phyloP scores from a whole-genome alignment of 2,329 filamentous ascomycete species.

The Fusarium humuli region DNA sequence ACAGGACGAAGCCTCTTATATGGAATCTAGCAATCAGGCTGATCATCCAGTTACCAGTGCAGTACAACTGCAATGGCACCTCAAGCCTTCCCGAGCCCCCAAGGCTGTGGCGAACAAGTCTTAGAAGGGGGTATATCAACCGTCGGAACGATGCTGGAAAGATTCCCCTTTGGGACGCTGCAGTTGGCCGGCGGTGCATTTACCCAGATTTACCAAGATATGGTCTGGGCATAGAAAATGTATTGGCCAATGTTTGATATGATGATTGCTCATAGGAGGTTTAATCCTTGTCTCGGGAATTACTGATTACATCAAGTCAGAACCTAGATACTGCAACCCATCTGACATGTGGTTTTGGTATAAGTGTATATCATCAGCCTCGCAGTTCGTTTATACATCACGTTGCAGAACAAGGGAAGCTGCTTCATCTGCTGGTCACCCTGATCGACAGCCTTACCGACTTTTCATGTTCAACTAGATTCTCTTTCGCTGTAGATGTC shows the following conservation, averaged over 20 bases:
- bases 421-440: background rate
- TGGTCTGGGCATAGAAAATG: background rate
- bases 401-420: background rate
- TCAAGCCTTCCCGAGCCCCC: background rate
- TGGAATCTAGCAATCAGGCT: constrained; percentile 10
- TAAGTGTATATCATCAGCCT: constrained; percentile 1
- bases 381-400: constrained; percentile 7
- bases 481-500: background rate
- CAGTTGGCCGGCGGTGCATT: constrained; percentile 7
- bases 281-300: background rate
- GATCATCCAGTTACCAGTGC: background rate
- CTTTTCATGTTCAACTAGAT: background rate
- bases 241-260: background rate
- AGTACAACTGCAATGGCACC: constrained; percentile 3
- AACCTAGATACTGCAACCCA: background rate
- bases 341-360: background rate
- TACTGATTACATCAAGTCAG: background rate
- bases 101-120: background rate
- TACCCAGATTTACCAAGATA: background rate
- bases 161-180: constrained; percentile 21
- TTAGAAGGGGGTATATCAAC: background rate
- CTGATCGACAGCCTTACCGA: constrained; percentile 1
- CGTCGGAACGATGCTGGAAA: constrained; percentile 5
- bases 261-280: background rate
- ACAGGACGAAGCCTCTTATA: background rate